phyloP scores from a whole-genome alignment of 2,329 filamentous ascomycete genomes.

The Huntiella moniliformis region DNA sequence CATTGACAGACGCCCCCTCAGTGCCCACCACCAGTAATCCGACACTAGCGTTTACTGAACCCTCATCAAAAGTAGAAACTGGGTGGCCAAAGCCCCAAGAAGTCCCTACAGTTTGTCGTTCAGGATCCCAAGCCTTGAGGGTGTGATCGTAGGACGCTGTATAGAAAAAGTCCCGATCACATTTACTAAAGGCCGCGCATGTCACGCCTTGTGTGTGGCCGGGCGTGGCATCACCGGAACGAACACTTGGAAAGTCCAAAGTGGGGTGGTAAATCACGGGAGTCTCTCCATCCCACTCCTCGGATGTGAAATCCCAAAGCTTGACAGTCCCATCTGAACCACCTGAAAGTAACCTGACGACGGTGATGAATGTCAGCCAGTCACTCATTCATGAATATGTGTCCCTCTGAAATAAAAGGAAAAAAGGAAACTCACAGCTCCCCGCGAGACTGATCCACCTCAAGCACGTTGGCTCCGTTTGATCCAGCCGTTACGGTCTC shows the following conservation, averaged over 20 bases:
- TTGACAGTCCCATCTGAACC: constrained; percentile 71
- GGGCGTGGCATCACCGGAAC: constrained; percentile 15
- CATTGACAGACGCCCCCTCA: constrained; percentile 63
- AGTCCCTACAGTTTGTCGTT: constrained; percentile 39
- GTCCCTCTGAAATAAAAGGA: too few relatives aligned
- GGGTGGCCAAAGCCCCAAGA: constrained; percentile 50
- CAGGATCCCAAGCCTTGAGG: constrained; percentile 55
- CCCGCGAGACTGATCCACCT: constrained; percentile 67
- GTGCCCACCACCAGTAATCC: constrained; percentile 77
- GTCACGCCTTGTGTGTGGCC: constrained; percentile 55
- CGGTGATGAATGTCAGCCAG: not conserved
- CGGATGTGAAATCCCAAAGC: constrained; percentile 64
- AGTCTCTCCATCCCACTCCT: constrained; percentile 23
- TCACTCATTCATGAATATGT: not conserved
- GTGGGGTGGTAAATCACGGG: constrained; percentile 35
- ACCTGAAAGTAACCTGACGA: constrained; percentile 54
- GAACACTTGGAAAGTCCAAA: constrained; percentile 29
- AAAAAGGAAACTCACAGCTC: constrained; percentile 34
- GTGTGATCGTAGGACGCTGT: constrained; percentile 63
- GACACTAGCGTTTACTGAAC: constrained; percentile 40
- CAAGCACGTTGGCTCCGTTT: constrained; percentile 60
- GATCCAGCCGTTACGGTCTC: constrained; percentile 41
- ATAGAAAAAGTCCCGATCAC: constrained; percentile 57
- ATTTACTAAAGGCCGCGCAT: constrained; percentile 59
- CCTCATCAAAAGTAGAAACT: constrained; percentile 61